Conservation (phyloP, 2,329 filamentous ascomycete species). For the Microsporum ferrugineum region DNA sequence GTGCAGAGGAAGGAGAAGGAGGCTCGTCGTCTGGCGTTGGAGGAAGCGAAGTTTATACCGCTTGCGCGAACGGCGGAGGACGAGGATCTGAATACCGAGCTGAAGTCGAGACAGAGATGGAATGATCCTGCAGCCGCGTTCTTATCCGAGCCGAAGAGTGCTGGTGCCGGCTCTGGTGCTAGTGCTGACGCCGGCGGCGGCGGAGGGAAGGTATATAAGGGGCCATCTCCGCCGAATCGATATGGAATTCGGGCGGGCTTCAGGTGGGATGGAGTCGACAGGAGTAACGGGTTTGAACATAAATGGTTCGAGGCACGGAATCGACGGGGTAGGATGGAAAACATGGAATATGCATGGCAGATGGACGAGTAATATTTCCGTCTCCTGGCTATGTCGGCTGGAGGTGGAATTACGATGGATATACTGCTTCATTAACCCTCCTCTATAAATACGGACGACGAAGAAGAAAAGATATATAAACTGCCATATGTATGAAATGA, state of each 20-base stretch:
- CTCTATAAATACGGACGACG: neutral
- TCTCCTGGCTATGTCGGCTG: neutral
- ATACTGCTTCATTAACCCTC: neutral
- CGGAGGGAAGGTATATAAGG: slow-evolving; percentile 59
- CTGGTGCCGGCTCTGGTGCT: slow-evolving; percentile 58
- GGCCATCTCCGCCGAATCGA: slow-evolving; percentile 73
- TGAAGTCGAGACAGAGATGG: slow-evolving; percentile 70
- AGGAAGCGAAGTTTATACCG: slow-evolving; percentile 72
- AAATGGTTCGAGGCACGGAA: slow-evolving; percentile 87
- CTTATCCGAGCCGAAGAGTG: slow-evolving; percentile 45
- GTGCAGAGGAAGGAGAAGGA: slow-evolving; percentile 63
- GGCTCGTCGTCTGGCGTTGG: slow-evolving; percentile 53
- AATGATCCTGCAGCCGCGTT: slow-evolving; percentile 88
- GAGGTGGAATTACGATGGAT: neutral
- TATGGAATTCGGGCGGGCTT: slow-evolving; percentile 90
- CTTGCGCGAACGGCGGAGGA: slow-evolving; percentile 77
- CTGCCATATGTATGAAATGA: slow-evolving; percentile 1
- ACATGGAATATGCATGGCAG: slow-evolving; percentile 85
- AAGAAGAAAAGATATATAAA: neutral
- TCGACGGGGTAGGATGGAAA: slow-evolving; percentile 60
- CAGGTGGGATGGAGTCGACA: slow-evolving; percentile 93
- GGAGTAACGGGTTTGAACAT: slow-evolving; percentile 84
- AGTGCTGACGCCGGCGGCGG: slow-evolving; percentile 35
- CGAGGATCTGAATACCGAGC: slow-evolving; percentile 68
- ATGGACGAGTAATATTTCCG: slow-evolving; percentile 63